phyloP scores from a whole-genome alignment of 441 rosid genomes.

The Pelargonium australe region DNA sequence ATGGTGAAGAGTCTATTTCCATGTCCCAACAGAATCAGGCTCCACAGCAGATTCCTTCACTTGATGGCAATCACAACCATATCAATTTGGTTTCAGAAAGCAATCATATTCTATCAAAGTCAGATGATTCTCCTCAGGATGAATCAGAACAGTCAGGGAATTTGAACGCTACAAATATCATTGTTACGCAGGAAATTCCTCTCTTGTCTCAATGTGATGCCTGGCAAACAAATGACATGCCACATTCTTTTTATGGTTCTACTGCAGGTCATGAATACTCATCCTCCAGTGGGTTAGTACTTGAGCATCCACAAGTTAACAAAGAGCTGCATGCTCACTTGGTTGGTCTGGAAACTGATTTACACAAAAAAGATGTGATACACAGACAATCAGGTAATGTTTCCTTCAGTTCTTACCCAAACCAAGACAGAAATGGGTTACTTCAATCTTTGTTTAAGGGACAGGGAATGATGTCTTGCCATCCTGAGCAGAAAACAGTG shows the following conservation, averaged over 20 bases:
- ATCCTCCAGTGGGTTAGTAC: conserved; percentile 40
- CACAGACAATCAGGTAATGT: conserved; percentile 46
- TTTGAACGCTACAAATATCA: conserved; percentile 34
- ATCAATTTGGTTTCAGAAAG: conserved; percentile 32
- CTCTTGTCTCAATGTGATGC: conserved; percentile 46
- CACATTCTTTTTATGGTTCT: conserved; percentile 44
- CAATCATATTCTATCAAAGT: conserved; percentile 32
- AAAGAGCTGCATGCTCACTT: conserved; percentile 39
- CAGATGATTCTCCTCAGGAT: conserved; percentile 37
- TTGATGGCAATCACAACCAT: conserved; percentile 28
- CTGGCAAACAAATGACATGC: conserved; percentile 54
- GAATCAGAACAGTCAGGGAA: conserved; percentile 29
- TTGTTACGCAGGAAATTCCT: conserved; percentile 40
- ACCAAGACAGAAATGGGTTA: conserved; percentile 64
- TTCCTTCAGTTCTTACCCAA: conserved; percentile 54
- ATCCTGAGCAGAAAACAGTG: conserved; percentile 45
- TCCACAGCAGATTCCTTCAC: conserved; percentile 39
- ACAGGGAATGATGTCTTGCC: conserved; percentile 43
- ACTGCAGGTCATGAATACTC: conserved; percentile 42
- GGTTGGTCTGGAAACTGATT: conserved; percentile 49
- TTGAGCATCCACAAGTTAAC: conserved; percentile 37
- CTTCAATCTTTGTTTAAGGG: conserved; percentile 80
- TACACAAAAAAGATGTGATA: conserved; percentile 45
- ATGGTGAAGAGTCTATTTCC: conserved; percentile 31
- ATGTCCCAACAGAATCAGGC: conserved; percentile 39